Evolutionary conservation across 2,329 filamentous ascomycete genomes (phyloP).

Genomic region (Blastomyces gilchristii): DNA sequence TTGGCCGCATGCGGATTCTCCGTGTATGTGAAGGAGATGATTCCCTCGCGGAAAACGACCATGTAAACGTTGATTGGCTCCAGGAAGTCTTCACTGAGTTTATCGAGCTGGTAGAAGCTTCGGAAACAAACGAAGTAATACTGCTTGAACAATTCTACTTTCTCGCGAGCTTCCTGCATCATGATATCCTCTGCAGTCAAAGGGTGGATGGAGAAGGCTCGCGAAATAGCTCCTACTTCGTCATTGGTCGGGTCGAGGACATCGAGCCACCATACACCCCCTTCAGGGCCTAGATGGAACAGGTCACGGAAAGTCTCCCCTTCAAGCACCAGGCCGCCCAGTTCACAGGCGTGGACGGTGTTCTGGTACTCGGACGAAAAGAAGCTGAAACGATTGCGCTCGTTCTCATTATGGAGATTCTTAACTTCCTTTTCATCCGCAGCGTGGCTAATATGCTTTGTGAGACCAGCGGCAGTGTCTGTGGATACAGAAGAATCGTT

Average conservation of each 20-base stretch:
- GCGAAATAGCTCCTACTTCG: slow-evolving; percentile 78
- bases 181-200: slow-evolving; percentile 93
- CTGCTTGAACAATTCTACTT: slow-evolving; percentile 92
- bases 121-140: slow-evolving; percentile 99
- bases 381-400: slow-evolving; percentile 82
- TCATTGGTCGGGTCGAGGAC: slow-evolving; percentile 82
- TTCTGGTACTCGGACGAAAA: slow-evolving; percentile 93
- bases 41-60: slow-evolving; percentile 89
- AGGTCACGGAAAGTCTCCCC: slow-evolving; percentile 83
- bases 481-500: slow-evolving; percentile 24
- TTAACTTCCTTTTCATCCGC: slow-evolving; percentile 27
- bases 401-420: slow-evolving; percentile 38
- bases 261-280: slow-evolving; percentile 98
- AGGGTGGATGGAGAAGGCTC: slow-evolving; percentile 90
- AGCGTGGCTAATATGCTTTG: slow-evolving; percentile 24
- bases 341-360: slow-evolving; percentile 79
- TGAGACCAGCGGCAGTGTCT: slow-evolving; percentile 21
- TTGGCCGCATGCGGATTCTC: slow-evolving; percentile 79
- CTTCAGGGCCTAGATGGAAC: slow-evolving; percentile 58
- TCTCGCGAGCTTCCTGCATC: slow-evolving; percentile 91
- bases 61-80: slow-evolving; percentile 96
- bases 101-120: slow-evolving; percentile 77
- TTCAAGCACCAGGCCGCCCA: slow-evolving; percentile 78
- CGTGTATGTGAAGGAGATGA: slow-evolving; percentile 86
- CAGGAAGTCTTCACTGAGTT: slow-evolving; percentile 69